Percentiles rank a stretch among this genome's conserved stretches.
Conservation (phyloP, 1,284 basidiomycete genomes). For the Thecaphora frezii region DNA sequence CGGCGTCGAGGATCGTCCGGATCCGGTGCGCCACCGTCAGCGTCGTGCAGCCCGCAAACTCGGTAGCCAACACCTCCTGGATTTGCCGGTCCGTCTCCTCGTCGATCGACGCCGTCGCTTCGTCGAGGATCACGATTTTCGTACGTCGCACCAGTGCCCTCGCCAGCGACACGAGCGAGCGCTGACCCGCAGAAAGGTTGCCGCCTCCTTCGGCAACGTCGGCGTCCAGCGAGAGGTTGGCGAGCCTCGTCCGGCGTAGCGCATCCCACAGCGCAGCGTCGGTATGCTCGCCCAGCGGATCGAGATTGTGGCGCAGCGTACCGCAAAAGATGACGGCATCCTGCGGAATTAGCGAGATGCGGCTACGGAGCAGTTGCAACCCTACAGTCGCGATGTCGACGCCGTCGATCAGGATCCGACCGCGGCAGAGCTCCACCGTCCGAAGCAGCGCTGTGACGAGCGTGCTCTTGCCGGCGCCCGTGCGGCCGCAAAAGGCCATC, state of each 20-base stretch:
- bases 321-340: constrained; percentile 60
- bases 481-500: constrained; percentile 64
- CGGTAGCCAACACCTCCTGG: constrained; percentile 79
- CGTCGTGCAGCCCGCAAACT: constrained; percentile 77
- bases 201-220: constrained; percentile 56
- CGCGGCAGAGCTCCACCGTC: constrained; percentile 68
- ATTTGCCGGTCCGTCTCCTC: constrained; percentile 79
- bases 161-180: constrained; percentile 58
- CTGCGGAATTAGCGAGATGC: constrained; percentile 51
- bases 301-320: constrained; percentile 60
- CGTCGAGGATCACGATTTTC: constrained; percentile 62
- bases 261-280: constrained; percentile 58
- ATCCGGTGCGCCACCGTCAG: constrained; percentile 74
- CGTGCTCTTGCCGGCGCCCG: constrained; percentile 70
- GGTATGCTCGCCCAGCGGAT: constrained; percentile 58
- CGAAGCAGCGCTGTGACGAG: constrained; percentile 73
- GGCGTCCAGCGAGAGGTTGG: constrained; percentile 57
- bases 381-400: constrained; percentile 65
- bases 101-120: constrained; percentile 78
- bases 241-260: constrained; percentile 53
- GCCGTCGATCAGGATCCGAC: constrained; percentile 73
- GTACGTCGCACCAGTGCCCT: constrained; percentile 56
- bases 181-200: constrained; percentile 58
- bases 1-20: constrained; percentile 77
- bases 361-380: constrained; percentile 56